These are phyloP conservation scores for Pyrenochaeta sp. DNA, from an alignment of 2,329 filamentous ascomycete genomes.

Conservation along the genomic window DNA sequence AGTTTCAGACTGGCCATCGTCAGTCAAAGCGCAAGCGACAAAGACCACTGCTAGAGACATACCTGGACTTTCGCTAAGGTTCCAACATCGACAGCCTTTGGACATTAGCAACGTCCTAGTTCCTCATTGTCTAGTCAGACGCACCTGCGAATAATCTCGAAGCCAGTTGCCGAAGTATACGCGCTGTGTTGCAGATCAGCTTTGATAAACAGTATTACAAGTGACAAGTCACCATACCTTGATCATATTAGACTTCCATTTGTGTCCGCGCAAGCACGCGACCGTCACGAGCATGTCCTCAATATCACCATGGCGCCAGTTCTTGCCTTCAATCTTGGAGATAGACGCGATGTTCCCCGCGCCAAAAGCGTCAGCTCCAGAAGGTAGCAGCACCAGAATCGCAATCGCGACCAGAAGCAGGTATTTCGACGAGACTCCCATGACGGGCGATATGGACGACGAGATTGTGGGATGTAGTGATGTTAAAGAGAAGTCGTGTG, in stretches of 20 bases:
- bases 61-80: conserved; percentile 61
- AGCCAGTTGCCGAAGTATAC: conserved; percentile 58
- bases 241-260: conserved; percentile 57
- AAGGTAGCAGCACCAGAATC: conserved; percentile 48
- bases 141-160: conserved; percentile 64
- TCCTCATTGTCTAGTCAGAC: conserved; percentile 37
- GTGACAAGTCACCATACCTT: conserved; percentile 36
- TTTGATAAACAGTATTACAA: background rate
- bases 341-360: conserved; percentile 57
- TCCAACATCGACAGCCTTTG: conserved; percentile 63
- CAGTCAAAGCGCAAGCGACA: conserved; percentile 16
- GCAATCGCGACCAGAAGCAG: conserved; percentile 47
- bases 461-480: background rate
- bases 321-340: conserved; percentile 55
- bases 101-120: conserved; percentile 48
- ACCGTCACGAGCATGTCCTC: conserved; percentile 61
- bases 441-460: conserved; percentile 18
- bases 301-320: conserved; percentile 63
- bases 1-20: conserved; percentile 53
- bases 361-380: conserved; percentile 54
- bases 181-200: conserved; percentile 39
- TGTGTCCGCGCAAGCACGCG: conserved; percentile 54
- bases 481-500: conserved; percentile 7
- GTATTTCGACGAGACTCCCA: conserved; percentile 46
- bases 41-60: conserved; percentile 7